Evolutionary conservation across 352 stramenopile species (phyloP).

Genomic region (Phytophthora kernoviae): DNA sequence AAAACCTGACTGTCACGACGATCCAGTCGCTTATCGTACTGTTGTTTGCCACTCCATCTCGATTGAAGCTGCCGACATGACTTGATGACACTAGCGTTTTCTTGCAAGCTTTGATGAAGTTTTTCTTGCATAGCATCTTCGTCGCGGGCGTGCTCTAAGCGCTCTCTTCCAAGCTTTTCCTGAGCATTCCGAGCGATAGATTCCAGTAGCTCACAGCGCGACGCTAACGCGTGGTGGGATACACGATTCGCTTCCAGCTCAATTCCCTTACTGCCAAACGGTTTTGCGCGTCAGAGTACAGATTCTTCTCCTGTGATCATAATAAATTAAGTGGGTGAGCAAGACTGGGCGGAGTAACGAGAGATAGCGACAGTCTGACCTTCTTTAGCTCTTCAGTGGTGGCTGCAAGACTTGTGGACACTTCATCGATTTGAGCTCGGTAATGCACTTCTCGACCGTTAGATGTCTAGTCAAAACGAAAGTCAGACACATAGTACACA

Average conservation of each 20-base stretch:
- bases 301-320: constrained; percentile 28
- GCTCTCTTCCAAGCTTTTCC: constrained; percentile 60
- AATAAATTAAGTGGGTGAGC: constrained; percentile 2
- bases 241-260: constrained; percentile 43
- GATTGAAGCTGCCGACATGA: constrained; percentile 44
- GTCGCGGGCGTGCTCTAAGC: constrained; percentile 46
- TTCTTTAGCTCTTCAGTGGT: constrained; percentile 33
- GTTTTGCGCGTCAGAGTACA: constrained; percentile 16
- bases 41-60: constrained; percentile 20
- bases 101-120: constrained; percentile 48
- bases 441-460: constrained; percentile 30
- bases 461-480: constrained; percentile 15
- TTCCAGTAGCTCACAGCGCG: constrained; percentile 61
- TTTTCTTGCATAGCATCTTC: constrained; percentile 55
- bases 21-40: constrained; percentile 16
- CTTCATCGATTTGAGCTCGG: constrained; percentile 25
- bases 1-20: constrained; percentile 18
- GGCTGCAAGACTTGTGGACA: constrained; percentile 14
- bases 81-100: constrained; percentile 53
- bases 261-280: constrained; percentile 38
- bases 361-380: constrained; percentile 8
- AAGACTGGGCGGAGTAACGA: background rate
- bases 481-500: background rate
- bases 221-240: constrained; percentile 41
- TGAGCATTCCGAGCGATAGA: constrained; percentile 61